Conservation (phyloP, 192 early-diverging fungal species). For the Helicostylum pulchrum region DNA sequence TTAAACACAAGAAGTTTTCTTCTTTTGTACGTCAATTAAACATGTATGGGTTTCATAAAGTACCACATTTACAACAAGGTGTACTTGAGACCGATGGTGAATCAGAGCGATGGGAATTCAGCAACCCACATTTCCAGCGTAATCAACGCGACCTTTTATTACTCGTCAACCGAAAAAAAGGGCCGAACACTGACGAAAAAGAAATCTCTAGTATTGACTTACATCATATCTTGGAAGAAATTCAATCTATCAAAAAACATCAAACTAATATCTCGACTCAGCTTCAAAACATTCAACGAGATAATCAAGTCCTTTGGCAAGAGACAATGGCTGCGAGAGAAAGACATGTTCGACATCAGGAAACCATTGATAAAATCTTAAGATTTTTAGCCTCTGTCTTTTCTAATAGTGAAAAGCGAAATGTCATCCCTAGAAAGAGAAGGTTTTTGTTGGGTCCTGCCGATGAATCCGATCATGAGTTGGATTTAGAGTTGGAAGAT, state of each 20-base stretch:
- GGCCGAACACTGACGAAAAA: constrained; percentile 47
- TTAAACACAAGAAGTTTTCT: constrained; percentile 92
- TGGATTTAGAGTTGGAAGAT: not conserved
- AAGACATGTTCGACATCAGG: constrained; percentile 83
- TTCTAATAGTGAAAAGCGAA: constrained; percentile 54
- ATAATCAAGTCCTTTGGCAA: constrained; percentile 88
- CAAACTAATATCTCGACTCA: constrained; percentile 88
- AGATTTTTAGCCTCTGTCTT: constrained; percentile 90
- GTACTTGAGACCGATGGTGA: constrained; percentile 72
- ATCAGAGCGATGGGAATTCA: constrained; percentile 90
- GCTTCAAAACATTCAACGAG: constrained; percentile 81
- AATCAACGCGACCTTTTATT: constrained; percentile 88
- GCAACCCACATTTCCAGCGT: constrained; percentile 84
- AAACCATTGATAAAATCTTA: constrained; percentile 93
- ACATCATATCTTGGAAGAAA: constrained; percentile 68
- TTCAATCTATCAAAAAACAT: constrained; percentile 89
- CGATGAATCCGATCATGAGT: constrained; percentile 8
- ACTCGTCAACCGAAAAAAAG: constrained; percentile 85
- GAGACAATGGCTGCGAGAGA: constrained; percentile 74
- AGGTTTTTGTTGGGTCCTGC: constrained; percentile 41
- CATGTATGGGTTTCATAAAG: constrained; percentile 98
- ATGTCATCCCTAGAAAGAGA: constrained; percentile 49
- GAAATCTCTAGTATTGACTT: constrained; percentile 49
- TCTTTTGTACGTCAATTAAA: constrained; percentile 92
- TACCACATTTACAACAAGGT: constrained; percentile 89